Evolutionary conservation across 306 rosid species (phyloP).

Genomic region (Cicer arietinum): DNA sequence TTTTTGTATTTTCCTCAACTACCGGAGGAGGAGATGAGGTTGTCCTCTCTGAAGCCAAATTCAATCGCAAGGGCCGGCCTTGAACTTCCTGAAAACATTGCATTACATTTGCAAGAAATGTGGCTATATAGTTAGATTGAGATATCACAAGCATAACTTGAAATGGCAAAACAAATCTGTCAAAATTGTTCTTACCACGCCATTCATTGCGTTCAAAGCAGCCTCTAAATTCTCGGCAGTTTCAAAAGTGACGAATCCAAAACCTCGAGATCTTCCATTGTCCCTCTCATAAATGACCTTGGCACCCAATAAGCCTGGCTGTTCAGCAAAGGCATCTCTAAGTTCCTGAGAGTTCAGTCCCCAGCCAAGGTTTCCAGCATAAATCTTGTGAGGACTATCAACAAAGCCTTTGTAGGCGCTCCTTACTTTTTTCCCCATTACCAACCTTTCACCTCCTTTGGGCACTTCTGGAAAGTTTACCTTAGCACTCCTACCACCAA

Average conservation of each 20-base stretch:
- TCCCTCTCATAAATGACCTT: constrained; percentile 81
- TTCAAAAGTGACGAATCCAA: constrained; percentile 83
- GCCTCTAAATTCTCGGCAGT: constrained; percentile 66
- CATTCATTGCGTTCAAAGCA: constrained; percentile 74
- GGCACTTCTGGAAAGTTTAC: constrained; percentile 97
- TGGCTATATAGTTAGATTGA: constrained; percentile 4
- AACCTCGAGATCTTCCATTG: constrained; percentile 82
- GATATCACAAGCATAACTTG: constrained; percentile 2
- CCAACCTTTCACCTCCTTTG: constrained; percentile 87
- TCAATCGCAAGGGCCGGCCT: constrained; percentile 76
- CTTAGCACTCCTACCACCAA: constrained; percentile 78
- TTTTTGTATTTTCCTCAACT: constrained; percentile 40
- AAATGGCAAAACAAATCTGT: constrained; percentile 21
- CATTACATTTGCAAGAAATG: constrained; percentile 24
- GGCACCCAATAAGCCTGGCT: constrained; percentile 84
- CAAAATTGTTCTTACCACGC: constrained; percentile 69
- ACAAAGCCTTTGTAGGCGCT: constrained; percentile 62
- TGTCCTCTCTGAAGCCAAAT: constrained; percentile 57
- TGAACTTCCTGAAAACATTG: constrained; percentile 70
- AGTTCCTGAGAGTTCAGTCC: constrained; percentile 74
- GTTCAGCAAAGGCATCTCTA: constrained; percentile 75
- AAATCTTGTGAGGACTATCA: constrained; percentile 87
- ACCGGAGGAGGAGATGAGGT: constrained; percentile 49
- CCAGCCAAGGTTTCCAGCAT: constrained; percentile 97
- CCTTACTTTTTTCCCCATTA: constrained; percentile 65